Conservation (phyloP, 2,329 filamentous ascomycete genomes). For the Bipolaris gigantea region DNA sequence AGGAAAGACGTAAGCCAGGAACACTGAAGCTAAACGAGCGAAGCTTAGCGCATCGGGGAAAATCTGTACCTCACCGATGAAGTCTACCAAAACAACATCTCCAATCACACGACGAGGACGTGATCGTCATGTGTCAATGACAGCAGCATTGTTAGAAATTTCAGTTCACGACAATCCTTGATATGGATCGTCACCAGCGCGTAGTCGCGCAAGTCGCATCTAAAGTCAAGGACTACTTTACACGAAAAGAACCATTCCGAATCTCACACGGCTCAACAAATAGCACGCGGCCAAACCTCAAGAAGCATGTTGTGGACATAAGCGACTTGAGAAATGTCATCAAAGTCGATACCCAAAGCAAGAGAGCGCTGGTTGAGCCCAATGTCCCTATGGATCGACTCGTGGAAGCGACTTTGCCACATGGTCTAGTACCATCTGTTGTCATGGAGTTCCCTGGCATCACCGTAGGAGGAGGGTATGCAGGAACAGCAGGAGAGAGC, state of each 20-base stretch:
- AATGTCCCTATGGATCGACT: slow-evolving; percentile 70
- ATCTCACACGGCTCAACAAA: slow-evolving; percentile 79
- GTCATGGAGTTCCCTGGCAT: slow-evolving; percentile 76
- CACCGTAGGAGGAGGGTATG: slow-evolving; percentile 69
- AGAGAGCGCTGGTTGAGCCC: slow-evolving; percentile 67
- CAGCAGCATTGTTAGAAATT: slow-evolving; percentile 18
- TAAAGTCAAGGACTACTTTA: slow-evolving; percentile 54
- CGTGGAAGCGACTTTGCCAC: slow-evolving; percentile 59
- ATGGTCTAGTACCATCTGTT: slow-evolving; percentile 63
- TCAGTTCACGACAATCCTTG: not conserved
- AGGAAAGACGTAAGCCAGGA: not conserved
- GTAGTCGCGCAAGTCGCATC: slow-evolving; percentile 52
- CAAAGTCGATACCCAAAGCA: slow-evolving; percentile 55
- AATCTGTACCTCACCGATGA: slow-evolving; percentile 15
- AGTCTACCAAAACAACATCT: not conserved
- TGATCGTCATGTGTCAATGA: slow-evolving; percentile 24
- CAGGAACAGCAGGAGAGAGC: slow-evolving; percentile 69
- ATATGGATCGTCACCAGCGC: slow-evolving; percentile 48
- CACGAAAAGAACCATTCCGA: slow-evolving; percentile 63
- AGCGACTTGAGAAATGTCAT: slow-evolving; percentile 66
- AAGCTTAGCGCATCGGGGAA: slow-evolving; percentile 19
- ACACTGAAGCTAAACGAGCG: not conserved
- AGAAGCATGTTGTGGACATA: slow-evolving; percentile 62
- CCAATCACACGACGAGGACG: not conserved
- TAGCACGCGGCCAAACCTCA: slow-evolving; percentile 63